Evolutionary conservation across 2,329 filamentous ascomycete genomes (phyloP), one percentile per base, ranked within the genome.

Genomic region (Exophiala sideris): DNA sequence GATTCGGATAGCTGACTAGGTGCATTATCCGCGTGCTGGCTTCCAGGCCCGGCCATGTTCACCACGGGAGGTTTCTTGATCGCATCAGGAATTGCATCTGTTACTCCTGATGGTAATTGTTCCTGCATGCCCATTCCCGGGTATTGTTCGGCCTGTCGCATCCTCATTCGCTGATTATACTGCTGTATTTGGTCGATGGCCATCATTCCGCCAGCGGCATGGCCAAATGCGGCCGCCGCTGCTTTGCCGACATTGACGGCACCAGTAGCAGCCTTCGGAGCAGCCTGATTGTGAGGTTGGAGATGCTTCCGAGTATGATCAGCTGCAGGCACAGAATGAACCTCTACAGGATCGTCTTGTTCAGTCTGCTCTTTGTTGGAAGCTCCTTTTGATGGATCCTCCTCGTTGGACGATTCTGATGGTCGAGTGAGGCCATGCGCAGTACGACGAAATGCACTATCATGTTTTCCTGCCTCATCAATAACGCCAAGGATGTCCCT

Each of bases 101-200:
- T 73, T 29, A 59, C 49, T 10, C 52, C 50, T 36, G 42, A 42
- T 59, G 65, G 35, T 63, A 64, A 45, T 65, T 64, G 36, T 57
- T 61, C 52, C 50, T 54, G 52, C 52, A 60, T 53, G 12, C 55
- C 57, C 24, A 60, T 45, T 4, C 52, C 52, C 18, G 58, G 56
- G 52, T 70, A 71, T 57, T 73, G 76, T 34, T 69, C 67, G 14
- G 69, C 65, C 60, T 80, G 78, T 33, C 79, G 73, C 47, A 77
- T 75, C 38, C 77, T 72, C 70, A 80, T 73, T 69, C 79, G 74
- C n/a, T 77, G 76, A 34, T 78, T 77, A 61, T 77, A 80, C 14
- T 74, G 70, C 60, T 78, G 77, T 20, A 75, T 66, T 59, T 79
- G 77, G 48, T 73, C 70, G 24, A 71, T 72, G 54, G 76, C 74